phyloP scores from a whole-genome alignment of 2,329 filamentous ascomycete species.

The Bretziella fagacearum region DNA sequence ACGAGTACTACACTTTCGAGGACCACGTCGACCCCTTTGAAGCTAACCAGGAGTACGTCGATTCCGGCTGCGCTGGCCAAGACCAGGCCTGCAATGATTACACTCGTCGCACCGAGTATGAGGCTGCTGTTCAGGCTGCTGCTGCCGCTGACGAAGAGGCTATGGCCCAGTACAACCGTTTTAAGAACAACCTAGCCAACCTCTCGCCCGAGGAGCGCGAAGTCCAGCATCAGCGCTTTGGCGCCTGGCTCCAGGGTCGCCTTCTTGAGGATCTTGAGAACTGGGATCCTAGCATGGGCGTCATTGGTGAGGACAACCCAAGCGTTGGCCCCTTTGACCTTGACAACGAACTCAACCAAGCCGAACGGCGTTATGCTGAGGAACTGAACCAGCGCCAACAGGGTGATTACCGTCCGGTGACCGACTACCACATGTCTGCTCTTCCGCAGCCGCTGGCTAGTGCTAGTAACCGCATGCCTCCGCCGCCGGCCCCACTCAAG shows the following conservation, averaged over 20 bases:
- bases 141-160: not conserved
- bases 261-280: not conserved
- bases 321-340: not conserved
- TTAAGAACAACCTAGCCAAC: not conserved
- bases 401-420: not conserved
- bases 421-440: not conserved
- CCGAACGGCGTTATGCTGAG: not conserved
- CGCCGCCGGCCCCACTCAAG: not conserved
- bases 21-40: not conserved
- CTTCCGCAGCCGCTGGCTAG: not conserved
- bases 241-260: too few relatives aligned
- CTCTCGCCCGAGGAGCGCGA: not conserved
- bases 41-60: too few relatives aligned
- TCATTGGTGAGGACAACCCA: not conserved
- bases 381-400: not conserved
- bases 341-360: not conserved
- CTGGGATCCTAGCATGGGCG: not conserved
- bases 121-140: not conserved
- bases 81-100: not conserved
- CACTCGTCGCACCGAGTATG: not conserved
- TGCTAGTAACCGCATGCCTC: not conserved
- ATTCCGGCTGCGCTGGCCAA: not conserved
- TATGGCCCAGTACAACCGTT: not conserved
- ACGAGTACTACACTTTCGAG: not conserved
- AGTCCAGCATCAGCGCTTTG: too few relatives aligned